These are phyloP conservation scores for Tilletia caries DNA, from an alignment of 1,284 basidiomycete genomes.

Conservation along the genomic window DNA sequence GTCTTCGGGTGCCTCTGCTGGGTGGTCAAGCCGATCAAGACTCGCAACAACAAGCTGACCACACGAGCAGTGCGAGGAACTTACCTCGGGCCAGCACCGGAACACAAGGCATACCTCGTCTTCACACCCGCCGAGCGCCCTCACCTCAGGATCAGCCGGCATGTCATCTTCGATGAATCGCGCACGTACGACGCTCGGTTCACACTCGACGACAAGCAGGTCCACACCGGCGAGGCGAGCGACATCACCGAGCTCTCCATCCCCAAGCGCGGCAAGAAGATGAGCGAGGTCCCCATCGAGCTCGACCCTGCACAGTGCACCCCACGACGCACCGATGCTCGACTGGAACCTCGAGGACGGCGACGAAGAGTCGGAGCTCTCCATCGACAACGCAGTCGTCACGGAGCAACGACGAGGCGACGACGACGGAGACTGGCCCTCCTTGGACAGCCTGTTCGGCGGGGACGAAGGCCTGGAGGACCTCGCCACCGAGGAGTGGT, in stretches of 20 bases:
- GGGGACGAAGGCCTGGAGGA: background rate
- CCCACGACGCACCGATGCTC: too few relatives aligned
- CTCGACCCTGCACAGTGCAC: background rate
- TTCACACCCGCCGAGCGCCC: background rate
- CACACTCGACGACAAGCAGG: too few relatives aligned
- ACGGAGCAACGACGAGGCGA: background rate
- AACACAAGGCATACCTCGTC: background rate
- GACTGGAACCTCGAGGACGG: too few relatives aligned
- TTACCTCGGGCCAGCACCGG: background rate
- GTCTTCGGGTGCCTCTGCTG: background rate
- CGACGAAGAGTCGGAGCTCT: background rate
- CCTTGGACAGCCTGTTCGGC: background rate
- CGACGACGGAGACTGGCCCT: background rate
- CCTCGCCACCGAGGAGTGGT: background rate
- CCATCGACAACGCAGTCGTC: background rate
- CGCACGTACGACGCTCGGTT: background rate
- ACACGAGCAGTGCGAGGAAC: background rate
- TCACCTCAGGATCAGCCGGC: background rate
- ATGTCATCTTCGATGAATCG: background rate
- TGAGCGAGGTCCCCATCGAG: background rate
- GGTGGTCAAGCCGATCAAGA: background rate
- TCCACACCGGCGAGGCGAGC: background rate
- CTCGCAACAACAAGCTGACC: too few relatives aligned
- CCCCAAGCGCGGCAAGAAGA: background rate
- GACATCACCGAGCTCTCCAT: background rate